Evolutionary conservation across 202 grass and related monocot species (phyloP).

Genomic region (Panicum virgatum): DNA sequence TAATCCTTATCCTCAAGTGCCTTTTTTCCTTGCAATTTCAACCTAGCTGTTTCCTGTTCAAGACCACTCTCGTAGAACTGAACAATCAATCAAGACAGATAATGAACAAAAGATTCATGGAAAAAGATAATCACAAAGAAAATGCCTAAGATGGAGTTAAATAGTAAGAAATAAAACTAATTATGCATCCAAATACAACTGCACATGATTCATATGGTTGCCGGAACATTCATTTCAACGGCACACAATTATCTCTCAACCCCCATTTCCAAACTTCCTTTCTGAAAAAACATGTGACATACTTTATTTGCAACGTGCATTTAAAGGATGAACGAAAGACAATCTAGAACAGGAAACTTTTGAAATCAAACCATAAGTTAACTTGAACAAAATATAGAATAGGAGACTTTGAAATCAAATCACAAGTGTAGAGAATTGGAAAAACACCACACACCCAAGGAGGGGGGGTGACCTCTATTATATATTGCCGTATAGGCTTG

Average conservation of each 20-base stretch:
- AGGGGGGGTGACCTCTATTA: too few relatives aligned
- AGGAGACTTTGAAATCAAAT: too few relatives aligned
- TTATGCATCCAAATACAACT: not conserved
- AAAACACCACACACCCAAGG: too few relatives aligned
- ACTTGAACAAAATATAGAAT: not conserved
- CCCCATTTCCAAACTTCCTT: not conserved
- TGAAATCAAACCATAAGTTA: not conserved
- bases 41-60: not conserved
- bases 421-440: too few relatives aligned
- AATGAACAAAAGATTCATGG: not conserved
- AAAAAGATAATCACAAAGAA: not conserved
- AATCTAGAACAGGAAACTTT: not conserved
- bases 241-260: not conserved
- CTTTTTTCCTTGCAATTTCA: slow-evolving; percentile 17
- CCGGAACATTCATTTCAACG: not conserved
- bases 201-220: not conserved
- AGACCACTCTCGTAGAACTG: not conserved
- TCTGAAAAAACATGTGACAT: not conserved
- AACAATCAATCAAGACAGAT: not conserved
- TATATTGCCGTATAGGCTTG: too few relatives aligned
- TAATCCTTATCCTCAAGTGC: not conserved
- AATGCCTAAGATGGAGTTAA: not conserved
- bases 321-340: not conserved
- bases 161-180: not conserved
- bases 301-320: not conserved